Evolutionary conservation across 108 stramenopile genomes (phyloP).

Genomic region (Cyclotella distinguenda): DNA sequence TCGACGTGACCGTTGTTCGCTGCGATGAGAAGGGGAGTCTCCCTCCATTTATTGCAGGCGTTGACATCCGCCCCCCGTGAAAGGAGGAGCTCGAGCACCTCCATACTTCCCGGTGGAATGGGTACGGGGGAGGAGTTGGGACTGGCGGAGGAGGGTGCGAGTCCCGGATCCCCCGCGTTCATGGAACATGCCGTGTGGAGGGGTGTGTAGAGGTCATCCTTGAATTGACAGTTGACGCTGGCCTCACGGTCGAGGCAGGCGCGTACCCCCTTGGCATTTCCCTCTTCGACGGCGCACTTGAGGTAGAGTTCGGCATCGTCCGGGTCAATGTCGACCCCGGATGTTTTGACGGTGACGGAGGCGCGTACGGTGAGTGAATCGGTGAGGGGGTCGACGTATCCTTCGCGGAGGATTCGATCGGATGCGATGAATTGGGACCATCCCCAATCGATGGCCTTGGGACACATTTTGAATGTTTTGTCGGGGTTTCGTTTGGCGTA

Average conservation of each 20-base stretch:
- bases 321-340: slow-evolving; percentile 72
- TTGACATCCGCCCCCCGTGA: slow-evolving; percentile 85
- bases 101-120: slow-evolving; percentile 54
- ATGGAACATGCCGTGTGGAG: slow-evolving; percentile 86
- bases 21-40: slow-evolving; percentile 81
- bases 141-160: too few species aligned
- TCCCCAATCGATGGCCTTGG: slow-evolving; percentile 92
- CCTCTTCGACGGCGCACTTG: slow-evolving; percentile 90
- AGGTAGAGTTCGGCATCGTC: slow-evolving; percentile 89
- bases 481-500: slow-evolving; percentile 91
- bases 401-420: slow-evolving; percentile 85
- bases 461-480: slow-evolving; percentile 91
- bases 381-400: slow-evolving; percentile 55
- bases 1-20: slow-evolving; percentile 88
- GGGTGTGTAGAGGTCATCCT: slow-evolving; percentile 91
- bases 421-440: slow-evolving; percentile 90
- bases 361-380: slow-evolving; percentile 75
- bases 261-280: slow-evolving; percentile 79
- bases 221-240: slow-evolving; percentile 88
- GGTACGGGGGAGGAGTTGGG: slow-evolving; percentile 32
- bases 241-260: slow-evolving; percentile 79
- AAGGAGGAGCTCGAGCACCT: slow-evolving; percentile 76
- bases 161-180: slow-evolving; percentile 23
- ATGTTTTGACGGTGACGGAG: slow-evolving; percentile 79
- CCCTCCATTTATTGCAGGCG: slow-evolving; percentile 90